Conservation (phyloP, 495 filamentous ascomycete species). For the Sporormia fimetaria region DNA sequence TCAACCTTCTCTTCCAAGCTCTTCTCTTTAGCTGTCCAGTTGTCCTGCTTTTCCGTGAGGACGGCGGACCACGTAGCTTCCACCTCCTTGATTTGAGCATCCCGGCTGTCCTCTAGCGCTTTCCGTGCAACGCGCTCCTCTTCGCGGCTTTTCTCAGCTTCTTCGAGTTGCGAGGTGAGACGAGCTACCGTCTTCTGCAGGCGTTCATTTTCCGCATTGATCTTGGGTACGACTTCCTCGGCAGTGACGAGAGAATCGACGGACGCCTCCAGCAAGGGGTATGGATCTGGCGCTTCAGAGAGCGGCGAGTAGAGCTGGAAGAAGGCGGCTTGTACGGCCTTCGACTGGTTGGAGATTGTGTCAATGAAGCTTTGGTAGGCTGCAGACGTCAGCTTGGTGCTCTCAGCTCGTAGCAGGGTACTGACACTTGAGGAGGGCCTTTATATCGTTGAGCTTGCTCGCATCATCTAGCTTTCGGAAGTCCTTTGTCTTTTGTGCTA, state of each 20-base stretch:
- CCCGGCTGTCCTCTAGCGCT: constrained; percentile 63
- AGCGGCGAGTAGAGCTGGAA: constrained; percentile 77
- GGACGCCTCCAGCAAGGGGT: constrained; percentile 89
- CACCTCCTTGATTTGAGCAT: constrained; percentile 69
- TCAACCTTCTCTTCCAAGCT: constrained; percentile 85
- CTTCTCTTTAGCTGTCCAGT: constrained; percentile 92
- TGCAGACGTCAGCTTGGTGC: constrained; percentile 31
- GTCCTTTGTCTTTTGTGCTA: constrained; percentile 97
- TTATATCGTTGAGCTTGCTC: constrained; percentile 75
- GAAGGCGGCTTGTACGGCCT: constrained; percentile 82
- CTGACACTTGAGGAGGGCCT: constrained; percentile 73
- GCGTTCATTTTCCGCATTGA: constrained; percentile 76
- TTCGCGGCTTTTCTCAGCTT: constrained; percentile 64
- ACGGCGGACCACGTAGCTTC: constrained; percentile 86
- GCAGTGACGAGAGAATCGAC: constrained; percentile 84
- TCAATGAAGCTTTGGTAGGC: constrained; percentile 98
- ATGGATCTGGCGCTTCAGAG: constrained; percentile 92
- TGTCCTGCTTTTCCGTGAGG: constrained; percentile 87
- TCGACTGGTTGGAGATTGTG: constrained; percentile 84
- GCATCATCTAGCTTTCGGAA: constrained; percentile 92
- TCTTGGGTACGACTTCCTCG: constrained; percentile 79
- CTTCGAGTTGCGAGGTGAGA: constrained; percentile 86
- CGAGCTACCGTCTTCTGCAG: constrained; percentile 65
- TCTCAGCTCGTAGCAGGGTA: neutral
- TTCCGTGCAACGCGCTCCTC: constrained; percentile 60